Percentiles rank a stretch among this genome's conserved stretches.
These are phyloP conservation scores for Calophaca sinica DNA, from an alignment of 306 rosid species.

Conservation along the genomic window DNA sequence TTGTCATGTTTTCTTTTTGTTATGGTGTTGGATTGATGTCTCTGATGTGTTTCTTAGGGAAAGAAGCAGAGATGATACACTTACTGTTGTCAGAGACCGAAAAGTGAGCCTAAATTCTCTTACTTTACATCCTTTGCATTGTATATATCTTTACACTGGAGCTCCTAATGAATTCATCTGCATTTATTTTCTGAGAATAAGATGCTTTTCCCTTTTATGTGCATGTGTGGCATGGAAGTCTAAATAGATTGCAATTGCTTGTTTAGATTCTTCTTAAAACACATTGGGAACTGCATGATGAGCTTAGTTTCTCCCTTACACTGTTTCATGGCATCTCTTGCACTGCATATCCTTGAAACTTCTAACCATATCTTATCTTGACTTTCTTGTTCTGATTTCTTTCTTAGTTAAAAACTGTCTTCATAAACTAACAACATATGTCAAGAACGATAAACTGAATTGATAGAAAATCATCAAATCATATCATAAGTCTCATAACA, in stretches of 20 bases:
- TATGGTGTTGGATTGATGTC: slow-evolving; percentile 32
- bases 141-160: not conserved
- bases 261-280: slow-evolving; percentile 15
- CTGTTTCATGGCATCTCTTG: slow-evolving; percentile 19
- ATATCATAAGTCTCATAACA: not conserved
- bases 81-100: slow-evolving; percentile 58
- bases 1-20: not conserved
- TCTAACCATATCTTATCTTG: slow-evolving; percentile 6
- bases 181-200: not conserved
- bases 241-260: slow-evolving; percentile 21
- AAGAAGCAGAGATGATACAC: slow-evolving; percentile 63
- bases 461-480: slow-evolving; percentile 1
- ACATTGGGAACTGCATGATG: not conserved
- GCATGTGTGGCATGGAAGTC: not conserved
- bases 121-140: slow-evolving; percentile 18
- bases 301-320: not conserved
- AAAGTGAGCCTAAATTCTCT: slow-evolving; percentile 63
- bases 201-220: not conserved
- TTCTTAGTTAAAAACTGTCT: slow-evolving; percentile 11
- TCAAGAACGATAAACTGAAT: not conserved
- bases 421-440: not conserved
- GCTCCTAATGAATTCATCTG: slow-evolving; percentile 9
- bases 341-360: not conserved
- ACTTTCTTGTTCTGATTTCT: not conserved
- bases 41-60: slow-evolving; percentile 56